These are phyloP conservation scores for Naegleria gruberi DNA, from an alignment of 208 protist genomes.

Conservation along the genomic window DNA sequence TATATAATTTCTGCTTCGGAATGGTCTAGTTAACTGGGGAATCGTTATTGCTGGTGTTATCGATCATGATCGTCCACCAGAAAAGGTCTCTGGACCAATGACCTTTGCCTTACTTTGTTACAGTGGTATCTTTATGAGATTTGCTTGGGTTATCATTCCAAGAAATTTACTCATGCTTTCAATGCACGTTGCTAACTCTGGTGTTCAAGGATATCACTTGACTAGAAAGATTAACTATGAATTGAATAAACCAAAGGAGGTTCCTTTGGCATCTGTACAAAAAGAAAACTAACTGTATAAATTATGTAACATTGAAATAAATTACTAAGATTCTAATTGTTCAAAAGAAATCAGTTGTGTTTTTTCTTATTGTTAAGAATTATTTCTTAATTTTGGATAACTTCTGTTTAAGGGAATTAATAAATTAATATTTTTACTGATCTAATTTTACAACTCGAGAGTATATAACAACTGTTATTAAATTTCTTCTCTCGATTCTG, in stretches of 20 bases:
- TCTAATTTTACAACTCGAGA: too few species aligned
- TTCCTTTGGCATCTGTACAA: background rate
- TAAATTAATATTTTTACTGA: too few species aligned
- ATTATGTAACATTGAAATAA: too few species aligned
- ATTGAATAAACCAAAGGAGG: background rate
- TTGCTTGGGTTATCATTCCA: constrained; percentile 28
- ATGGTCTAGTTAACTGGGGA: constrained; percentile 34
- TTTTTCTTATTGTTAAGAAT: too few species aligned
- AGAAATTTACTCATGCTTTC: constrained; percentile 33
- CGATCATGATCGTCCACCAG: constrained; percentile 22
- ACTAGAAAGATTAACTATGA: constrained; percentile 25
- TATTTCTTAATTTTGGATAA: too few species aligned
- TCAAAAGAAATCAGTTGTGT: too few species aligned
- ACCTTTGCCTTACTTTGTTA: constrained; percentile 23
- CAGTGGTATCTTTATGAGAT: constrained; percentile 36
- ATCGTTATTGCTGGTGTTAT: constrained; percentile 18
- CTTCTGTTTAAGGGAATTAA: too few species aligned
- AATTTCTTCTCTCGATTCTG: too few species aligned
- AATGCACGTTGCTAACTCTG: constrained; percentile 28
- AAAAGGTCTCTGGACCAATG: constrained; percentile 25
- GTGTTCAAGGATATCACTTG: constrained; percentile 21
- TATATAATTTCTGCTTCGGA: background rate
- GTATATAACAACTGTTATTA: too few species aligned
- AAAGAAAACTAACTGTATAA: too few species aligned
- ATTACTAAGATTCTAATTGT: too few species aligned